Conservation (phyloP, 202 grass and related monocot species). For the Hordeum pubiflorum region DNA sequence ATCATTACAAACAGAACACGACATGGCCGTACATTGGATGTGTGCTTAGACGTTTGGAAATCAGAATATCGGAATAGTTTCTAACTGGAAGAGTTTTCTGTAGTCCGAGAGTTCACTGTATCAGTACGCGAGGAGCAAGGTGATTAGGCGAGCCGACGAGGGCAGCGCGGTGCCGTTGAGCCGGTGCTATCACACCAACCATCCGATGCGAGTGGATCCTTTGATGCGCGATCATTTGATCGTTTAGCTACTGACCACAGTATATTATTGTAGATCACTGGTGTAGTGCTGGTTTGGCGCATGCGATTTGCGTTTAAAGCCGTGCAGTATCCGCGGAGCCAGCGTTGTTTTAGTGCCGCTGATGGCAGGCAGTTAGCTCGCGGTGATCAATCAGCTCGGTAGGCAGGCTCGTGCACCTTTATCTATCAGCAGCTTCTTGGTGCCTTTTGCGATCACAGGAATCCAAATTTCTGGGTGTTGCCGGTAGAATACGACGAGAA, state of each 20-base stretch:
- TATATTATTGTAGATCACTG: background rate
- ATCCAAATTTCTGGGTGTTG: background rate
- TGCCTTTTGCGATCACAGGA: background rate
- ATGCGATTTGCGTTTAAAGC: conserved; percentile 1
- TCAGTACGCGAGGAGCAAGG: background rate
- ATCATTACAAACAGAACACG: background rate
- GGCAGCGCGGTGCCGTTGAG: conserved; percentile 19
- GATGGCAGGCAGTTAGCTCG: no score
- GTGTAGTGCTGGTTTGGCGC: background rate
- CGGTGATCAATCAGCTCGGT: no score
- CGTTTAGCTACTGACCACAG: background rate
- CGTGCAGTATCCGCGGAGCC: background rate
- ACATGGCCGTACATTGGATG: background rate
- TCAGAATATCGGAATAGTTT: background rate
- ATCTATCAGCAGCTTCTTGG: background rate
- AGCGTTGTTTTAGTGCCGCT: background rate
- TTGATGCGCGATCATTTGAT: background rate
- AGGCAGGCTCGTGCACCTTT: background rate
- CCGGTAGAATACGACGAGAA: background rate
- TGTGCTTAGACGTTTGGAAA: background rate
- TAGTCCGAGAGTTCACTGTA: no score
- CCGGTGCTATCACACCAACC: conserved; percentile 26
- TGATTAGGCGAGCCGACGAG: background rate
- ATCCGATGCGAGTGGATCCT: background rate
- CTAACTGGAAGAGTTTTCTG: no score